Conservation (phyloP, 805 yeast genomes). For the Millerago galiae region DNA sequence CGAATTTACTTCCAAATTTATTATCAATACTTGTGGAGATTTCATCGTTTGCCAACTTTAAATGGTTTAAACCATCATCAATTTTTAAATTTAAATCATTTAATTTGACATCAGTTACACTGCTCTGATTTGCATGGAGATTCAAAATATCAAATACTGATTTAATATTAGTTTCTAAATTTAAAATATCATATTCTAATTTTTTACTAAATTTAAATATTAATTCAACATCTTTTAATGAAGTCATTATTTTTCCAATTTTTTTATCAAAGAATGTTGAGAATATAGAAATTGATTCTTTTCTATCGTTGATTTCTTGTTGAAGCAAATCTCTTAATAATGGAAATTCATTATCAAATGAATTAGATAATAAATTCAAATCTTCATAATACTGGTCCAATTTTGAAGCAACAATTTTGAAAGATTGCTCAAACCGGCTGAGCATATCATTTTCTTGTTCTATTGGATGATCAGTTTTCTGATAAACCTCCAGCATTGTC, state of each 20-base stretch:
- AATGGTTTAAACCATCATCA: neutral
- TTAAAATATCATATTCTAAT: neutral
- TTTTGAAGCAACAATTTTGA: neutral
- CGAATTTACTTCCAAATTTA: too few species aligned
- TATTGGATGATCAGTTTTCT: neutral
- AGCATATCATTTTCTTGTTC: neutral
- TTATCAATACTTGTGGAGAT: too few species aligned
- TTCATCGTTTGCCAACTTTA: too few species aligned
- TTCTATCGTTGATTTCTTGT: constrained; percentile 4
- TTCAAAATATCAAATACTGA: neutral
- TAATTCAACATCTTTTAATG: neutral
- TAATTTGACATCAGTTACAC: too few species aligned
- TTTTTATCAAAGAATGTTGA: constrained; percentile 7
- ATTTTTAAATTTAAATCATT: too few species aligned
- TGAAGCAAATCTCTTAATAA: neutral
- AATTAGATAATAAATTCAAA: neutral
- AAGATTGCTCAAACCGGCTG: neutral
- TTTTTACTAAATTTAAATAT: neutral
- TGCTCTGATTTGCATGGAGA: neutral
- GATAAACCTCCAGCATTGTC: neutral
- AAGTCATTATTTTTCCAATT: constrained; percentile 1
- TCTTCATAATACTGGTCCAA: neutral
- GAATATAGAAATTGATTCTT: constrained; percentile 7
- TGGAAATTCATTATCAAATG: constrained; percentile 1
- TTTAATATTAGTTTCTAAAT: neutral